Percentiles rank a stretch among this genome's conserved stretches.
These are phyloP conservation scores for Verticillium alfalfae DNA, from an alignment of 2,329 filamentous ascomycete genomes.

Conservation along the genomic window DNA sequence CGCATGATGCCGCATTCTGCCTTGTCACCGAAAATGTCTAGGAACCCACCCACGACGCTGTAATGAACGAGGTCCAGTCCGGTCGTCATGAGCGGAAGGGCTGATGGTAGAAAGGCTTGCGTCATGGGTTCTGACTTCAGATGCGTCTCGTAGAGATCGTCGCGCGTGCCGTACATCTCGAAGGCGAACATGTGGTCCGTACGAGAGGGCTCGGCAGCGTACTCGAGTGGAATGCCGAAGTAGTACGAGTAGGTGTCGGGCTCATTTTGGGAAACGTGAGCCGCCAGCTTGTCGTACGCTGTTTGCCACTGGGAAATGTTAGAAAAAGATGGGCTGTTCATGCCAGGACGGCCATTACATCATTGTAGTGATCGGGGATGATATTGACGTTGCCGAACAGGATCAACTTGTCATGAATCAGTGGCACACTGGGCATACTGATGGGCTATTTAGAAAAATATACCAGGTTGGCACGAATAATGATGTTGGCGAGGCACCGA, in stretches of 20 bases:
- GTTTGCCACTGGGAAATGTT: slow-evolving; percentile 27
- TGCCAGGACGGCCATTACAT: slow-evolving; percentile 13
- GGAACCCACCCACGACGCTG: slow-evolving; percentile 14
- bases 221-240: slow-evolving; percentile 30
- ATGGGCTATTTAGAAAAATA: background rate
- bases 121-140: slow-evolving; percentile 14
- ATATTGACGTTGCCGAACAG: slow-evolving; percentile 27
- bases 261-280: slow-evolving; percentile 25
- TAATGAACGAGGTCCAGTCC: slow-evolving; percentile 17
- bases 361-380: slow-evolving; percentile 25
- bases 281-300: slow-evolving; percentile 29
- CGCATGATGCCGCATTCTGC: slow-evolving; percentile 17
- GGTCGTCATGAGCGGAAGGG: slow-evolving; percentile 14
- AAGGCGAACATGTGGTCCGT: slow-evolving; percentile 17
- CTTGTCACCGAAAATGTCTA: slow-evolving; percentile 12
- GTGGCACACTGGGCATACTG: background rate
- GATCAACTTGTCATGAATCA: slow-evolving; percentile 2
- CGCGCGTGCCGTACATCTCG: slow-evolving; percentile 12
- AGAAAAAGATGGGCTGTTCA: background rate
- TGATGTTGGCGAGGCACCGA: background rate
- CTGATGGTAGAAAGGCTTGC: slow-evolving; percentile 12
- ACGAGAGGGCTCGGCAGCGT: slow-evolving; percentile 12
- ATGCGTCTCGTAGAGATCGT: slow-evolving; percentile 16
- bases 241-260: slow-evolving; percentile 32
- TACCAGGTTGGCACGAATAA: background rate